These are phyloP conservation scores for Fusarium pseudonygamai DNA, from an alignment of 2,329 filamentous ascomycete genomes.

Conservation along the genomic window DNA sequence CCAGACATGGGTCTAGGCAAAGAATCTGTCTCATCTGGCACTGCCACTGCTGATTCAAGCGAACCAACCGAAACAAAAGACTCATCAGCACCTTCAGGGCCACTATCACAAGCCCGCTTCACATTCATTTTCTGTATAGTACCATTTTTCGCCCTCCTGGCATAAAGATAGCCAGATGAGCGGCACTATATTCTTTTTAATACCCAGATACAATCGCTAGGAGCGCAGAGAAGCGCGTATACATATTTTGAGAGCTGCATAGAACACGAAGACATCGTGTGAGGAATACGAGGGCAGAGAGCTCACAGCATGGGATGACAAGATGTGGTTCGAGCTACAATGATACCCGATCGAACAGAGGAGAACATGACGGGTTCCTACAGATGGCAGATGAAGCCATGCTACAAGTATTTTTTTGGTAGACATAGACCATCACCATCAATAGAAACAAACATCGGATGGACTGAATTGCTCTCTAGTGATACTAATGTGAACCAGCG, in stretches of 20 bases:
- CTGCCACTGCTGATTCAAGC: conserved; percentile 30
- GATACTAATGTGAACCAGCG: not conserved
- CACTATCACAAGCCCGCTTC: conserved; percentile 32
- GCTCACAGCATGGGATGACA: conserved; percentile 13
- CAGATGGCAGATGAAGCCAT: conserved; percentile 13
- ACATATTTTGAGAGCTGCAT: conserved; percentile 23
- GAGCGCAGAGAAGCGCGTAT: conserved; percentile 12
- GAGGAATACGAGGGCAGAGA: conserved; percentile 5
- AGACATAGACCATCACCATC: conserved; percentile 16
- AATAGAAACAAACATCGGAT: conserved; percentile 28
- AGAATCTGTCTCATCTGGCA: conserved; percentile 36
- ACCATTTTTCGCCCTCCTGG: conserved; percentile 40
- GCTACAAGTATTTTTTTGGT: conserved; percentile 4
- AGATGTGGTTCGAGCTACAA: conserved; percentile 28
- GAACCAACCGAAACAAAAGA: conserved; percentile 36
- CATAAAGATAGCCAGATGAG: conserved; percentile 25
- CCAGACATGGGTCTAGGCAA: conserved; percentile 39
- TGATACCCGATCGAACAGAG: conserved; percentile 35
- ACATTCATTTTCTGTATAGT: conserved; percentile 43
- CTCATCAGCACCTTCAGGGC: conserved; percentile 33
- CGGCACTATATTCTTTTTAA: conserved; percentile 44
- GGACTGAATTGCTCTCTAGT: not conserved
- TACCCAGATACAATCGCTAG: conserved; percentile 24
- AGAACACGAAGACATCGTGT: conserved; percentile 29
- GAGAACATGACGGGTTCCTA: conserved; percentile 16